Evolutionary conservation across 2,329 filamentous ascomycete species (phyloP).

Genomic region (Talaromyces sp.): DNA sequence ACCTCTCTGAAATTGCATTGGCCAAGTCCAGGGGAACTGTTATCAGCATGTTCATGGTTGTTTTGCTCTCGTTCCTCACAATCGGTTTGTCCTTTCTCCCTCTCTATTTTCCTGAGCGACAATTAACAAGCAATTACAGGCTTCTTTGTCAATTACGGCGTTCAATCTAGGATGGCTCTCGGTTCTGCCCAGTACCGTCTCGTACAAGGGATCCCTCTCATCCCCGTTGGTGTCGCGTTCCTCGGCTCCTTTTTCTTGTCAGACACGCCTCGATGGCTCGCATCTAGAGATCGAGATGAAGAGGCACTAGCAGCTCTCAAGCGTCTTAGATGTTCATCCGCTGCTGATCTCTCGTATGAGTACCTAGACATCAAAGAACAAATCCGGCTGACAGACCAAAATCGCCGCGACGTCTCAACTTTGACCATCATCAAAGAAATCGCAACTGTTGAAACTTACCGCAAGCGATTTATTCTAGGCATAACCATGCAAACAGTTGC

Average conservation of each 20-base stretch:
- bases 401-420: background rate
- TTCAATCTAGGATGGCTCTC: background rate
- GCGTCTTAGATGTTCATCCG: too few species aligned
- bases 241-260: background rate
- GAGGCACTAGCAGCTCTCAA: background rate
- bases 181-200: background rate
- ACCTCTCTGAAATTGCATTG: background rate
- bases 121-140: background rate
- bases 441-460: background rate
- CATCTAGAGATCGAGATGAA: background rate
- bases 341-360: background rate
- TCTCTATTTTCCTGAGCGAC: too few species aligned
- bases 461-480: background rate
- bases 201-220: background rate
- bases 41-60: background rate
- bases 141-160: background rate
- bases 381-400: background rate
- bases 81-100: background rate
- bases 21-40: background rate
- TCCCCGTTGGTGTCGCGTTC: background rate
- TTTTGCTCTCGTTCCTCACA: background rate
- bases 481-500: background rate
- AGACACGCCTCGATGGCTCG: background rate
- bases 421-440: background rate
- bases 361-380: background rate